These are phyloP conservation scores for Cryptococcus depauperatus DNA, from an alignment of 1,284 basidiomycete species.

Conservation along the genomic window DNA sequence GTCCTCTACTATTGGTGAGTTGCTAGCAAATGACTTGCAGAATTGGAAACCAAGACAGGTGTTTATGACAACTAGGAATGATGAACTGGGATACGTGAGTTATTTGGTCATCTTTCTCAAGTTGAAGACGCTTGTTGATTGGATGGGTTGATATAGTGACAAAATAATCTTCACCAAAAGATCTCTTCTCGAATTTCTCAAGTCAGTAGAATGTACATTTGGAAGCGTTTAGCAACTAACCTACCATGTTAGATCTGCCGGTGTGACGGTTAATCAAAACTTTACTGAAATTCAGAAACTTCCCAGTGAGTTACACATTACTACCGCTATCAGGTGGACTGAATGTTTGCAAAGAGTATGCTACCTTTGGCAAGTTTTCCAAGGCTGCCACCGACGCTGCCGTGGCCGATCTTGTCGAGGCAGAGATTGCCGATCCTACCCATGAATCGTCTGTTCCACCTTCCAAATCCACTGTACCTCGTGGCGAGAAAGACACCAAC, in stretches of 20 bases:
- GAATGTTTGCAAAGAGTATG: slow-evolving; percentile 33
- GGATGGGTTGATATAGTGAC: slow-evolving; percentile 30
- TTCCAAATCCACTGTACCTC: slow-evolving; percentile 26
- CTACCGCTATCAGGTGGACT: background rate
- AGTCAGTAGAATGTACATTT: slow-evolving; percentile 25
- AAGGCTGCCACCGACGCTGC: slow-evolving; percentile 43
- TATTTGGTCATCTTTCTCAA: background rate
- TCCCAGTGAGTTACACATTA: slow-evolving; percentile 27
- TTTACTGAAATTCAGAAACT: slow-evolving; percentile 43
- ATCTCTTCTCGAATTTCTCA: slow-evolving; percentile 45
- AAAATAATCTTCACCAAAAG: slow-evolving; percentile 46
- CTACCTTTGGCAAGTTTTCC: slow-evolving; percentile 43
- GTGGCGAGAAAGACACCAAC: slow-evolving; percentile 28
- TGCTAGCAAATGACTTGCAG: background rate
- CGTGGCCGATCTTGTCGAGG: slow-evolving; percentile 44
- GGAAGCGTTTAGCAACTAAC: no score
- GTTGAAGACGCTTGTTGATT: no score
- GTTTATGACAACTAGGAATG: slow-evolving; percentile 22
- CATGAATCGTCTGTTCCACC: slow-evolving; percentile 17
- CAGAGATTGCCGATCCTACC: slow-evolving; percentile 44
- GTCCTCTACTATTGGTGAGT: slow-evolving; percentile 24
- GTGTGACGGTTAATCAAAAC: slow-evolving; percentile 43
- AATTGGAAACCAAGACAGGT: background rate
- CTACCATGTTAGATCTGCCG: slow-evolving; percentile 35
- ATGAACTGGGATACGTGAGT: slow-evolving; percentile 45